Percentiles rank a stretch among this genome's conserved stretches.
phyloP scores from a whole-genome alignment of 192 early-diverging fungal genomes.

The Backusella macrospora region DNA sequence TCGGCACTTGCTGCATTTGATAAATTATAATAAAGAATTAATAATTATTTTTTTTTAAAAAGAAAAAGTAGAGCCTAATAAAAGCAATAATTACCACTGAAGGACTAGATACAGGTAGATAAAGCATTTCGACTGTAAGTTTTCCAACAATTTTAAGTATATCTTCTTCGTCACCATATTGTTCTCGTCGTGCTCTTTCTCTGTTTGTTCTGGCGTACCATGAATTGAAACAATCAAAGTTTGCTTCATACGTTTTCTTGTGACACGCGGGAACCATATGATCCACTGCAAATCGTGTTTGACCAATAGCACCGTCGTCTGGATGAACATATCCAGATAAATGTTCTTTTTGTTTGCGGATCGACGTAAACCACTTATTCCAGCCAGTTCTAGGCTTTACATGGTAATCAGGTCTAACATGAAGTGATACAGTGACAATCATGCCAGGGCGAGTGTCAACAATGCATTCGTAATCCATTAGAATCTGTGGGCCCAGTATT shows the following conservation, averaged over 20 bases:
- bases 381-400: slow-evolving; percentile 26
- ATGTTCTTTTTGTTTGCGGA: slow-evolving; percentile 28
- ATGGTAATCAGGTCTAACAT: slow-evolving; percentile 34
- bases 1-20: slow-evolving; percentile 22
- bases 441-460: slow-evolving; percentile 26
- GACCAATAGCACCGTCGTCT: slow-evolving; percentile 35
- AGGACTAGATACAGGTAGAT: slow-evolving; percentile 29
- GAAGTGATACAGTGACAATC: slow-evolving; percentile 26
- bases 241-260: slow-evolving; percentile 29
- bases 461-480: slow-evolving; percentile 33
- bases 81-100: slow-evolving; percentile 21
- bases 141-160: slow-evolving; percentile 32
- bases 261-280: slow-evolving; percentile 32
- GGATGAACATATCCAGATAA: slow-evolving; percentile 31
- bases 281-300: slow-evolving; percentile 30
- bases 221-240: slow-evolving; percentile 38
- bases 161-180: slow-evolving; percentile 33
- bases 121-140: slow-evolving; percentile 30
- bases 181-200: slow-evolving; percentile 19
- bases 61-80: neutral
- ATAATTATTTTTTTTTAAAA: neutral
- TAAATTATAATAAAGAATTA: neutral
- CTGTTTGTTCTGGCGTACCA: slow-evolving; percentile 26
- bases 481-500: slow-evolving; percentile 23
- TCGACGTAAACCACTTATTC: slow-evolving; percentile 26